phyloP scores from a whole-genome alignment of 805 yeast genomes.

The Saccharomycopsis guyanensis region DNA sequence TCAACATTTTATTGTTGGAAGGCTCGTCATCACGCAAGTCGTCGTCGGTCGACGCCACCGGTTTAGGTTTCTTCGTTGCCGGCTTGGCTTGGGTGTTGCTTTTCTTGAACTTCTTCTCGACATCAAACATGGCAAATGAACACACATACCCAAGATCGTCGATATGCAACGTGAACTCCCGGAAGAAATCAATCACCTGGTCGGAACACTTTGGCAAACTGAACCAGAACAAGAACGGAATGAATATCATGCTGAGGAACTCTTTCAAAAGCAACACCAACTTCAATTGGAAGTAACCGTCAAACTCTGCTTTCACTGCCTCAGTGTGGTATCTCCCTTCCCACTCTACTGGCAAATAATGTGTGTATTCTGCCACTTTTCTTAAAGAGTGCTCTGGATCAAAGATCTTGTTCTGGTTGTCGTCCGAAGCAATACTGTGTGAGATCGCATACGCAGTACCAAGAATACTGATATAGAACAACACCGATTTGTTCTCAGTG shows the following conservation, averaged over 20 bases:
- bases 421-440: constrained; percentile 40
- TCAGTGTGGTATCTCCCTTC: constrained; percentile 78
- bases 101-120: constrained; percentile 49
- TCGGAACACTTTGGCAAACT: constrained; percentile 68
- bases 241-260: constrained; percentile 67
- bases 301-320: constrained; percentile 75
- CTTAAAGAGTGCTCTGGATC: constrained; percentile 87
- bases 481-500: constrained; percentile 68
- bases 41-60: constrained; percentile 25
- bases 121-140: constrained; percentile 86
- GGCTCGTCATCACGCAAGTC: constrained; percentile 31
- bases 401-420: constrained; percentile 43
- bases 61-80: constrained; percentile 12
- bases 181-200: constrained; percentile 77
- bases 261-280: constrained; percentile 67
- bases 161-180: constrained; percentile 83
- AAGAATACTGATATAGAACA: constrained; percentile 81
- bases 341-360: constrained; percentile 85
- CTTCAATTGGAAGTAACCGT: constrained; percentile 67
- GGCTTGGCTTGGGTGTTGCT: constrained; percentile 19
- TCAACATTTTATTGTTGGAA: constrained; percentile 81
- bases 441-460: constrained; percentile 87
- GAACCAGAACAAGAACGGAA: constrained; percentile 88
- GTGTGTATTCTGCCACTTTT: constrained; percentile 80
- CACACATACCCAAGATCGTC: constrained; percentile 96